Conservation (phyloP, 148 eudicot genomes). For the Camellia sinensis region DNA sequence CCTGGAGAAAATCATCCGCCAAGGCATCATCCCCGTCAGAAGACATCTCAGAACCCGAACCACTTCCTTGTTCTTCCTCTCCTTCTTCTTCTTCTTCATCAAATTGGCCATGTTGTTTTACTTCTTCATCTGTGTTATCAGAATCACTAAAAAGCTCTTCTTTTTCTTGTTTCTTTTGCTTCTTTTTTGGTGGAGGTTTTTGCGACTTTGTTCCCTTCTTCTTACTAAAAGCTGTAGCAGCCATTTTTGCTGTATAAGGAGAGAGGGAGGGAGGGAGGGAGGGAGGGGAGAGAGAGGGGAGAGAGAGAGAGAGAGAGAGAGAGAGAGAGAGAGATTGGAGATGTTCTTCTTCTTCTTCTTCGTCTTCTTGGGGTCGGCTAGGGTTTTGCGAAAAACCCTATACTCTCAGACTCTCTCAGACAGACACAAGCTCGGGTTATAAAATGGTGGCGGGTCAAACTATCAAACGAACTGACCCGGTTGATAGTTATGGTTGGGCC, state of each 20-base stretch:
- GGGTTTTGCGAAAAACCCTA: no score
- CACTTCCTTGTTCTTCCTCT: slow-evolving; percentile 22
- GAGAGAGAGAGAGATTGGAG: no score
- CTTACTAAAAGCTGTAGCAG: slow-evolving; percentile 30
- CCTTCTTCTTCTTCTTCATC: slow-evolving; percentile 29
- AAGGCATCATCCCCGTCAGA: slow-evolving; percentile 58
- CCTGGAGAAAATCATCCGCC: slow-evolving; percentile 56
- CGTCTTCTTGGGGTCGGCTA: no score
- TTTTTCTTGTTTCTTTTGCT: slow-evolving; percentile 29
- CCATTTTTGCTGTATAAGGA: slow-evolving; percentile 22
- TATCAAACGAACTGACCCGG: no score
- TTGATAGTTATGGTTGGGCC: no score
- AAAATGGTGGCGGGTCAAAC: no score
- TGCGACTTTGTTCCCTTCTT: slow-evolving; percentile 26
- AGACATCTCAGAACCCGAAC: slow-evolving; percentile 40
- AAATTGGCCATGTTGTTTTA: slow-evolving; percentile 15
- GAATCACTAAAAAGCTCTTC: slow-evolving; percentile 38
- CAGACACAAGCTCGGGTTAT: no score
- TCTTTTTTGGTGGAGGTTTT: slow-evolving; percentile 31
- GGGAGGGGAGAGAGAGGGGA: no score
- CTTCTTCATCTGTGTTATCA: slow-evolving; percentile 31
- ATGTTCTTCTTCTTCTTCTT: no score
- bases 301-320: no score
- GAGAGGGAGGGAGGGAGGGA: not conserved
- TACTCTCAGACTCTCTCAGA: no score